phyloP scores from a whole-genome alignment of 2,329 filamentous ascomycete species.

The Colletotrichum falcatum region DNA sequence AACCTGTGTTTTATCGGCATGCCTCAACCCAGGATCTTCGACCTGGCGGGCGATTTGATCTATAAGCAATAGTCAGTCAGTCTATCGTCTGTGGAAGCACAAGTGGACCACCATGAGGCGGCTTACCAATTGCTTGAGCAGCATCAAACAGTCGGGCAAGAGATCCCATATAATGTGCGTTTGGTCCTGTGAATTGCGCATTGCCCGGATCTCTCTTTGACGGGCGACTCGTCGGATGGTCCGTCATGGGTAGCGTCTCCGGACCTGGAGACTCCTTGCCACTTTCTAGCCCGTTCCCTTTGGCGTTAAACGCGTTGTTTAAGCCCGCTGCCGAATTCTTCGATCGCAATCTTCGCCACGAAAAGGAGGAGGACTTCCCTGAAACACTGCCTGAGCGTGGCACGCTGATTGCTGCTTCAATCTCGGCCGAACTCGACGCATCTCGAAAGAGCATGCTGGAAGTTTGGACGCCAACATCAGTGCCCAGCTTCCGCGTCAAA shows the following conservation, averaged over 20 bases:
- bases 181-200: constrained; percentile 82
- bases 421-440: constrained; percentile 63
- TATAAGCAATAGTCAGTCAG: constrained; percentile 50
- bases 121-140: constrained; percentile 87
- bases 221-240: constrained; percentile 72
- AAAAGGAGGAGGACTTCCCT: constrained; percentile 83
- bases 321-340: constrained; percentile 83
- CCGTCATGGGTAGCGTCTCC: constrained; percentile 83
- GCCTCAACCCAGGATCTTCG: constrained; percentile 91
- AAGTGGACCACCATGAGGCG: constrained; percentile 47
- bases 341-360: constrained; percentile 89
- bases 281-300: constrained; percentile 51
- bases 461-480: constrained; percentile 87
- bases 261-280: constrained; percentile 71
- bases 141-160: constrained; percentile 93
- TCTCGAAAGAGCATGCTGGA: constrained; percentile 82
- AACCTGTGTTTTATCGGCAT: constrained; percentile 93
- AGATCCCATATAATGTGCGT: constrained; percentile 91
- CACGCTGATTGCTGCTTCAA: constrained; percentile 54
- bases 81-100: background rate
- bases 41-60: constrained; percentile 97
- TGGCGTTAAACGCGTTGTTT: constrained; percentile 58
- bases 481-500: constrained; percentile 87
- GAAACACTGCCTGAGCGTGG: constrained; percentile 71
- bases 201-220: constrained; percentile 77